These are phyloP conservation scores for Neospermospora avenae DNA, from an alignment of 2,329 filamentous ascomycete genomes.

Conservation along the genomic window DNA sequence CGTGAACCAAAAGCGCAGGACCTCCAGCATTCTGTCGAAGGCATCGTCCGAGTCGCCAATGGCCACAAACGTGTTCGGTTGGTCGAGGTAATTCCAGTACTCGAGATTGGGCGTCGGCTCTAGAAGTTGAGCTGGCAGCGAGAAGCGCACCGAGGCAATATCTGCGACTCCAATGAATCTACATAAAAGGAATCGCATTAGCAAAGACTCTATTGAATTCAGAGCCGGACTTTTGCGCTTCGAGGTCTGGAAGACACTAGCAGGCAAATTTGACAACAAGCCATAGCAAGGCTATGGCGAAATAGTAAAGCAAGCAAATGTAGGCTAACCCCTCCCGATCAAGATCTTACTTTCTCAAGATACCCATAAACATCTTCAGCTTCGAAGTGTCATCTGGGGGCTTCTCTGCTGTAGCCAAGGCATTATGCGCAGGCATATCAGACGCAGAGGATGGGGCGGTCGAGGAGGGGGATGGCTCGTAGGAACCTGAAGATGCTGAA, in stretches of 20 bases:
- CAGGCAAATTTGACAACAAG: constrained; percentile 4
- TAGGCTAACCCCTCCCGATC: neutral
- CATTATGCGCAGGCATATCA: constrained; percentile 18
- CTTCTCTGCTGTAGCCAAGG: constrained; percentile 45
- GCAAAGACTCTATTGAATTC: constrained; percentile 1
- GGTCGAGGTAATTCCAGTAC: constrained; percentile 98
- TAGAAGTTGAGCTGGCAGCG: constrained; percentile 88
- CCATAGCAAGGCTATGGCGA: constrained; percentile 14
- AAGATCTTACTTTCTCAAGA: constrained; percentile 74
- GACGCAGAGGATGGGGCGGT: constrained; percentile 28
- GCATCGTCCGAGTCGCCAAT: constrained; percentile 88
- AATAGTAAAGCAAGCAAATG: constrained; percentile 2
- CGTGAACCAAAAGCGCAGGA: constrained; percentile 96
- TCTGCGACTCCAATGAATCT: constrained; percentile 96
- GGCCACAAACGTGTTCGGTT: constrained; percentile 81
- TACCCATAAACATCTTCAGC: constrained; percentile 82
- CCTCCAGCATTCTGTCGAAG: constrained; percentile 90
- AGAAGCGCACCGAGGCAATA: constrained; percentile 94
- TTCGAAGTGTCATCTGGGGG: constrained; percentile 78
- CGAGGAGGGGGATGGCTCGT: constrained; percentile 28
- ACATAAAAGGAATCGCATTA: constrained; percentile 18
- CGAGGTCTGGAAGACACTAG: neutral
- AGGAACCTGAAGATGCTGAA: constrained; percentile 30
- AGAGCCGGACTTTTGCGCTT: constrained; percentile 11
- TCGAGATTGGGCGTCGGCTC: constrained; percentile 96